Base-by-base conservation (phyloP, 306 rosid species). In the Lablab purpureus region DNA sequence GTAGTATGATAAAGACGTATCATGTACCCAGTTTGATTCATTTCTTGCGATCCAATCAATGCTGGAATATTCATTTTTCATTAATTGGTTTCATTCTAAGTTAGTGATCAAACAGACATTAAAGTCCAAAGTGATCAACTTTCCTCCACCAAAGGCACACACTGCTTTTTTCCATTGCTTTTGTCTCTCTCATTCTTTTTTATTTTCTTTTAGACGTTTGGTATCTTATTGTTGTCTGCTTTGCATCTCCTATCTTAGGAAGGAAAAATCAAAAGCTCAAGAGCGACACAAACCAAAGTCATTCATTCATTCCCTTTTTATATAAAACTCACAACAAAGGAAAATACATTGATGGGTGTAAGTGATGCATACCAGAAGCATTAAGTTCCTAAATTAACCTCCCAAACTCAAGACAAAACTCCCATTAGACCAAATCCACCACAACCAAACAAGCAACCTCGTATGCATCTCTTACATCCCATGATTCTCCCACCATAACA, bases 401-500 rank as follows among this genome's bases (percentile, higher is more conserved):
- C 49, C 45, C 50, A 17, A 40, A 62, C 75, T 14, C 27, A 46
- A 72, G 30, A 68, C n/a, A 49, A 28, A 77, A 23, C 4, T 41
- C 71, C 46, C 79, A 65, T 59, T 78, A 51, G 67, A 80, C 66
- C 77, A 82, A 79, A 84, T 40, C 69, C 76, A 32, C 77, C 71
- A 19, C 12, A 32, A 40, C 78, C 59, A 78, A 58, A 52, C 23
- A 28, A 75, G 85, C 97, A 84, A 82, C 97, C 89, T 88, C 89
- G 97, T 92, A 94, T 94, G 98, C 98, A 91, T 92, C 97, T 88
- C 97, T 94, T 94, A 94, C 98, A 92, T 86, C 95, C 92, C 94
- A 89, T 77, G 91, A 85, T 85, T 74, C 71, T 84, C 71, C 67
- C 55, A 79, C 59, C 84, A 81, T 56, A 30, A 56, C 43, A 58